A percentile compares a stretch with the other conserved stretches of the same genome.
These are phyloP conservation scores for Boletus rex-veris DNA, from an alignment of 768 basidiomycete species.

Conservation along the genomic window DNA sequence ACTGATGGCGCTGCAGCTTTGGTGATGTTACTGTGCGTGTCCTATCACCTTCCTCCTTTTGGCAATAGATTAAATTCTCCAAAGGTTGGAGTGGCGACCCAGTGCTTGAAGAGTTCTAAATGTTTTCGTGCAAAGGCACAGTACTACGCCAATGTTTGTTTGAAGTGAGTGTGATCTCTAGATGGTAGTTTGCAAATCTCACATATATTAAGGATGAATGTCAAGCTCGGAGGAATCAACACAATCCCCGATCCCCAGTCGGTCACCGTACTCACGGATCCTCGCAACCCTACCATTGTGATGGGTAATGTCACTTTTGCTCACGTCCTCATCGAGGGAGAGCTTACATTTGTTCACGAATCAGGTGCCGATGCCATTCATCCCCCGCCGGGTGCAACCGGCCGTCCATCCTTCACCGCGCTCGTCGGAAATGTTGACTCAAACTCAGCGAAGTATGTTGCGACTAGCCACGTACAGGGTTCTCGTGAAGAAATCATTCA, in stretches of 20 bases:
- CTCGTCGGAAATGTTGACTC: constrained; percentile 80
- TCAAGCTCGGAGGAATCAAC: constrained; percentile 83
- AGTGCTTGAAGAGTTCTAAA: constrained; percentile 68
- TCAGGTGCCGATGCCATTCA: constrained; percentile 81
- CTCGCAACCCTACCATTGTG: constrained; percentile 71
- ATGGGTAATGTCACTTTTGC: constrained; percentile 49
- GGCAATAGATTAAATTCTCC: neutral
- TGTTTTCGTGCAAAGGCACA: constrained; percentile 67
- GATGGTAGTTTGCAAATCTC: neutral
- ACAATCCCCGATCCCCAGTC: constrained; percentile 68
- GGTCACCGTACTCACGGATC: constrained; percentile 62
- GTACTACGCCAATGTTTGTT: constrained; percentile 76
- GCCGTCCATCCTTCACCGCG: constrained; percentile 76
- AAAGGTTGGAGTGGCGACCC: constrained; percentile 73
- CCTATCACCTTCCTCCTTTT: neutral
- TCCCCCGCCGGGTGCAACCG: constrained; percentile 75
- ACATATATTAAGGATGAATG: constrained; percentile 57
- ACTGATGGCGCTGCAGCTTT: constrained; percentile 44
- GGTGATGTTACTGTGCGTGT: constrained; percentile 58
- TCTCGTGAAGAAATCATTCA: constrained; percentile 76
- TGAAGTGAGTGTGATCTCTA: constrained; percentile 54
- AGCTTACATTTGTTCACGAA: constrained; percentile 1
- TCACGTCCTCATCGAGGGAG: neutral
- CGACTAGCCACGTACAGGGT: constrained; percentile 59
- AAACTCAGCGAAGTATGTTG: constrained; percentile 66